phyloP scores from a whole-genome alignment of 2,329 filamentous ascomycete species.

The Trichoderma sp. region DNA sequence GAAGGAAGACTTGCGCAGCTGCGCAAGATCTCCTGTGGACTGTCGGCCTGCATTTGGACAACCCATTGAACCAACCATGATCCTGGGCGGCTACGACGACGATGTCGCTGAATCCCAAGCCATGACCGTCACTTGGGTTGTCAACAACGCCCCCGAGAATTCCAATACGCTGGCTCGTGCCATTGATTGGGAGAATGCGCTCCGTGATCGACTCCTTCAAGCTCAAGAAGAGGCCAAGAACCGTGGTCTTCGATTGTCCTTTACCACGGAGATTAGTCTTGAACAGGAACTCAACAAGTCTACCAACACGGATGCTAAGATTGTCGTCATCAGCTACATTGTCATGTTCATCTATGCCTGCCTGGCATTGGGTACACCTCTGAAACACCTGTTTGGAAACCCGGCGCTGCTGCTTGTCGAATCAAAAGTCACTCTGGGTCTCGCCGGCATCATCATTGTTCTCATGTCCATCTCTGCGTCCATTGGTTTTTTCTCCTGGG shows the following conservation, averaged over 20 bases:
- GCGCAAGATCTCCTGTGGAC: slow-evolving; percentile 75
- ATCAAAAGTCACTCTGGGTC: slow-evolving; percentile 94
- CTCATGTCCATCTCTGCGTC: slow-evolving; percentile 96
- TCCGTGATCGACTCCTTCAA: slow-evolving; percentile 73
- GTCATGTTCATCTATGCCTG: slow-evolving; percentile 99
- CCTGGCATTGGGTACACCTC: slow-evolving; percentile 82
- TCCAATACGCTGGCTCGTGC: slow-evolving; percentile 69
- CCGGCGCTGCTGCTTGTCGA: slow-evolving; percentile 85
- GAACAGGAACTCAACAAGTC: slow-evolving; percentile 97
- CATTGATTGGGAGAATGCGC: slow-evolving; percentile 84
- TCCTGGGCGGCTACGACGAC: slow-evolving; percentile 77
- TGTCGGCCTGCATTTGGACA: slow-evolving; percentile 90
- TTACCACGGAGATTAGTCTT: slow-evolving; percentile 92
- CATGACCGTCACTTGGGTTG: slow-evolving; percentile 90
- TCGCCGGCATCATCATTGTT: slow-evolving; percentile 92
- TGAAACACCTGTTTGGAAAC: slow-evolving; percentile 76
- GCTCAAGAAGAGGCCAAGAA: slow-evolving; percentile 77
- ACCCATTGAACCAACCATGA: slow-evolving; percentile 79
- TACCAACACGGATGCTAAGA: slow-evolving; percentile 97
- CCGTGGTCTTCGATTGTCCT: slow-evolving; percentile 83
- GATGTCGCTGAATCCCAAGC: slow-evolving; percentile 74
- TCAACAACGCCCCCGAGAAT: slow-evolving; percentile 80
- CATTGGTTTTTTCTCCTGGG: slow-evolving; percentile 90
- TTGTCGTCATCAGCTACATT: slow-evolving; percentile 93
- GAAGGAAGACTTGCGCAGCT: slow-evolving; percentile 70